Evolutionary conservation across 164 flowering plant genomes (phyloP).

Genomic region (Annona cherimola): DNA sequence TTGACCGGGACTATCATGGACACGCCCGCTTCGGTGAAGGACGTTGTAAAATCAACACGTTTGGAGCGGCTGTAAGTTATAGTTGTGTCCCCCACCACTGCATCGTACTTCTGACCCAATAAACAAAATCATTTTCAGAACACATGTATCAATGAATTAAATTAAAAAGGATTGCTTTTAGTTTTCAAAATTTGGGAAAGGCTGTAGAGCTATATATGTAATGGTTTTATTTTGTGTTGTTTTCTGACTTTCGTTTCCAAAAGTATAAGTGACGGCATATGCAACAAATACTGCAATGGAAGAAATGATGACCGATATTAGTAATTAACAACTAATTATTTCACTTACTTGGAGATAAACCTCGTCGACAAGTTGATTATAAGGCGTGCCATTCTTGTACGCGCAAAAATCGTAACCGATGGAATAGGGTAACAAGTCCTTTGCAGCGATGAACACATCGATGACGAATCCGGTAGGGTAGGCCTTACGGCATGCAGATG

Average conservation of each 20-base stretch:
- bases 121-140: too few relatives aligned
- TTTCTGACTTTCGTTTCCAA: too few relatives aligned
- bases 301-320: background rate
- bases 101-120: background rate
- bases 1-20: constrained; percentile 33
- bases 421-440: constrained; percentile 23
- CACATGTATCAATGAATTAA: too few relatives aligned
- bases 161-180: too few relatives aligned
- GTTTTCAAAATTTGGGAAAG: too few relatives aligned
- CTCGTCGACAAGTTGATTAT: constrained; percentile 34
- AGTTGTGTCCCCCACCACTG: background rate
- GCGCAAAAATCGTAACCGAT: constrained; percentile 37
- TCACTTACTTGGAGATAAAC: constrained; percentile 28
- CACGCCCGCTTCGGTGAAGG: constrained; percentile 41
- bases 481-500: background rate
- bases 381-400: constrained; percentile 15
- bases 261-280: background rate
- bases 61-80: constrained; percentile 14
- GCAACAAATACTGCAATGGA: background rate
- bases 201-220: too few relatives aligned
- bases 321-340: too few relatives aligned
- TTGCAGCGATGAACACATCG: constrained; percentile 40
- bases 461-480: constrained; percentile 27
- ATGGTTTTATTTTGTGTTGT: too few relatives aligned
- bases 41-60: constrained; percentile 39